These are phyloP conservation scores for Rhodotorula diobovata DNA, from an alignment of 768 basidiomycete species.

Conservation along the genomic window DNA sequence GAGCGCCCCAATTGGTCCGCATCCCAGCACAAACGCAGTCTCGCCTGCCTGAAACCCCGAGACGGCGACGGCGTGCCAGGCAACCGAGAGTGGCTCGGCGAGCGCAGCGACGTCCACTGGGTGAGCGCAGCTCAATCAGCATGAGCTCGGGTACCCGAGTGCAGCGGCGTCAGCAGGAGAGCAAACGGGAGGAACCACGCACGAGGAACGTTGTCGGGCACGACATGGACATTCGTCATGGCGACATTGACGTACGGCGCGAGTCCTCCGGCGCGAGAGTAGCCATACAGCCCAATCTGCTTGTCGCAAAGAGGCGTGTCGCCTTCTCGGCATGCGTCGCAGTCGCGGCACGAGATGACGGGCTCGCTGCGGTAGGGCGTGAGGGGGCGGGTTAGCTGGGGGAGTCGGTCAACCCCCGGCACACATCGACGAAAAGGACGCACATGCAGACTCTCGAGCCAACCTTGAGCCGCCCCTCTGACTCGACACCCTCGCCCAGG, in stretches of 20 bases:
- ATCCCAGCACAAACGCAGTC: constrained; percentile 52
- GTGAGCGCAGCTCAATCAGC: neutral
- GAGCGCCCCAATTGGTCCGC: constrained; percentile 51
- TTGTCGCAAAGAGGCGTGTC: constrained; percentile 2
- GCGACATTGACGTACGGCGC: constrained; percentile 51
- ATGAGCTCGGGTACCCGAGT: too few species aligned
- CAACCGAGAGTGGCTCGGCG: constrained; percentile 55
- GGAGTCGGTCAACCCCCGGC: too few species aligned
- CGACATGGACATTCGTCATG: constrained; percentile 48
- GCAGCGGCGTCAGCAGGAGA: neutral
- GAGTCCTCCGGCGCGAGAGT: constrained; percentile 49
- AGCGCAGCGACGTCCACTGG: constrained; percentile 55
- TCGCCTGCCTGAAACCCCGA: constrained; percentile 50
- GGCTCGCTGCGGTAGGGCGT: constrained; percentile 49
- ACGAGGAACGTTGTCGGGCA: constrained; percentile 52
- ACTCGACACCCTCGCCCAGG: constrained; percentile 48
- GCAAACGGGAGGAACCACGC: constrained; percentile 27
- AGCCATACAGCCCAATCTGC: constrained; percentile 28
- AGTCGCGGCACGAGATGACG: constrained; percentile 49
- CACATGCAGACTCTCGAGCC: constrained; percentile 47
- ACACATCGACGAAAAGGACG: neutral
- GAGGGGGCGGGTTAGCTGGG: too few species aligned
- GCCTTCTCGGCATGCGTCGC: constrained; percentile 44
- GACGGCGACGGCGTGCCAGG: constrained; percentile 53
- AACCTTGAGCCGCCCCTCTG: constrained; percentile 43